Evolutionary conservation across 306 rosid species (phyloP), one percentile per base, ranked within the genome.

Genomic region (Acacia confusa): DNA sequence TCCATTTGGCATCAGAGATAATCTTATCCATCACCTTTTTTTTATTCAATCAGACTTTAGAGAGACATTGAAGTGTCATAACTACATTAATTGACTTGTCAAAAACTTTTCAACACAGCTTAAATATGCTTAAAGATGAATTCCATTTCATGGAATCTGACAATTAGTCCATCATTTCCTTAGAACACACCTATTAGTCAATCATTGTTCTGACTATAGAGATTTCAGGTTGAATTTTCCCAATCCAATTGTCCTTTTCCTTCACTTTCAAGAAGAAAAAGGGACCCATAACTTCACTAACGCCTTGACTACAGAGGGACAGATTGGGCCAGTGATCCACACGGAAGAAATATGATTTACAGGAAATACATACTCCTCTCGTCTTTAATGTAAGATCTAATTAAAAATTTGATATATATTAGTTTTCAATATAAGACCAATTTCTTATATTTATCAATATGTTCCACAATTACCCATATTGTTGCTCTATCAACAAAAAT

Each of bases 291-390:
- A 69, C 74, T 69, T 68, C 45, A 14, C 34, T 28, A 61, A 43
- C 34, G 16, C 65, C 45, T 76, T 82, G 73, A 76, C 72, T 76
- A 32, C 12, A 45, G 70, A 74, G 28, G 22, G 75, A 22, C 9
- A 11, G 55, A 72, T 60, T 50, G 68, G 25, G 20, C 61, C 43
- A 30, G 17, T 24, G 7, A 12, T 70, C 45, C 43, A 43, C 45
- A 69, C 15, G 24, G 1, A 30, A 30, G 25, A 82, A 57, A 44
- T 58, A 25, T 69, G 25, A 63, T 81, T 22, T 19, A 43, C 8
- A 12, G 22, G 50, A 75, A 28, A 68, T 44, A 7, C 44, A 45
- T 36, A 1, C 1, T 36, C 1, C 8, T 36, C 40, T 1, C 0
- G 7, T 36, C 8, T 7, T 36, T 36, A 6, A 36, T 36, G 40